These are phyloP conservation scores for Hawksworthiomyces lignivorus DNA, from an alignment of 2,329 filamentous ascomycete species.

Conservation along the genomic window DNA sequence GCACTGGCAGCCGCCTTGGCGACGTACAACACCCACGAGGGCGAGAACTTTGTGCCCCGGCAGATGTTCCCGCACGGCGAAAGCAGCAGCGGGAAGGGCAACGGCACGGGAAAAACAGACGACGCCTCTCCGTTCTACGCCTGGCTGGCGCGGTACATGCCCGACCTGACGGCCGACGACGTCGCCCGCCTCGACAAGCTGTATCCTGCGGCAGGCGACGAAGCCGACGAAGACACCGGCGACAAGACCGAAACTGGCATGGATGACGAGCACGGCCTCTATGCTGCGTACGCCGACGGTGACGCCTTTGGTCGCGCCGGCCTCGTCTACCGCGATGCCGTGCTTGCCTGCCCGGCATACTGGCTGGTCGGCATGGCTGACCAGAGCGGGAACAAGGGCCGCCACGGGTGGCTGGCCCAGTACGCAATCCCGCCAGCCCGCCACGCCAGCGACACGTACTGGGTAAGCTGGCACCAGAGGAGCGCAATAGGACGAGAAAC, in stretches of 20 bases:
- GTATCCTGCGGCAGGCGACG: slow-evolving; percentile 40
- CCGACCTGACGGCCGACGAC: slow-evolving; percentile 32
- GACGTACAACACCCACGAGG: slow-evolving; percentile 58
- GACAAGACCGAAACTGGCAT: no score
- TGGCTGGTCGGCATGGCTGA: slow-evolving; percentile 46
- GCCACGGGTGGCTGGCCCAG: slow-evolving; percentile 44
- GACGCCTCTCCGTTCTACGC: slow-evolving; percentile 38
- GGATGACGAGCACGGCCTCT: slow-evolving; percentile 23
- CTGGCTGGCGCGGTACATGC: slow-evolving; percentile 49
- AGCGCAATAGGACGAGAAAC: no score
- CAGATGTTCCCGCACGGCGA: slow-evolving; percentile 31
- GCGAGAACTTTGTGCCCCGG: slow-evolving; percentile 52
- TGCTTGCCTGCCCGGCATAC: slow-evolving; percentile 51
- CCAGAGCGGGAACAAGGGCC: slow-evolving; percentile 30
- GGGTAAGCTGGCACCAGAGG: no score
- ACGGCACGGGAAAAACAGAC: slow-evolving; percentile 20
- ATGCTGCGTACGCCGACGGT: slow-evolving; percentile 30
- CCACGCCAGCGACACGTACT: slow-evolving; percentile 51
- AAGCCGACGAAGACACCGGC: no score
- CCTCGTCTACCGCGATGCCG: slow-evolving; percentile 49
- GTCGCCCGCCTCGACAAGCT: slow-evolving; percentile 30
- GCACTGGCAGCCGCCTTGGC: slow-evolving; percentile 36
- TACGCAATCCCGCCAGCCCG: slow-evolving; percentile 53
- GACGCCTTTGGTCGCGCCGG: slow-evolving; percentile 45
- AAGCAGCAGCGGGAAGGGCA: no score